Percentiles rank a stretch among this genome's conserved stretches.
These are phyloP conservation scores for Cladosporium sp. DNA, from an alignment of 2,329 filamentous ascomycete species.

Conservation along the genomic window DNA sequence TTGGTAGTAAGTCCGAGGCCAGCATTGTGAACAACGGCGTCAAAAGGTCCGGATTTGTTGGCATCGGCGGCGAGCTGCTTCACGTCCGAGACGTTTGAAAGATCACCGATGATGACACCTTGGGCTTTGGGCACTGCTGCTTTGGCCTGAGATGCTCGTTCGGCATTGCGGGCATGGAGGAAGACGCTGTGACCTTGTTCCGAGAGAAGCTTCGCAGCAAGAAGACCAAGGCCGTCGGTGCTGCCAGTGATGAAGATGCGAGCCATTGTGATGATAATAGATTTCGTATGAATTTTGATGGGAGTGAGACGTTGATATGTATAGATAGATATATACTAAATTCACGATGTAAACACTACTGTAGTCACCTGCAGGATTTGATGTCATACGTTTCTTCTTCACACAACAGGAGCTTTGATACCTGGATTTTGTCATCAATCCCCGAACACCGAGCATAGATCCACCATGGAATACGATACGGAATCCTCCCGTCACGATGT, in stretches of 20 bases:
- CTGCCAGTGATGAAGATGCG: conserved; percentile 55
- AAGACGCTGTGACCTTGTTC: conserved; percentile 52
- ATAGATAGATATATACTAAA: too few species aligned
- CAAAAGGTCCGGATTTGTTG: conserved; percentile 48
- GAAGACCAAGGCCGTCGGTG: conserved; percentile 53
- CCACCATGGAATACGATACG: too few species aligned
- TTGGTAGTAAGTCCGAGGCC: conserved; percentile 44
- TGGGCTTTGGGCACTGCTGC: conserved; percentile 48
- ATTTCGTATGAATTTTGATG: too few species aligned
- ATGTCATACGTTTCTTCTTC: too few species aligned
- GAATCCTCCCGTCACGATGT: too few species aligned
- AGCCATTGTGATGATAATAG: conserved; percentile 31
- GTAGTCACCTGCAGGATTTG: too few species aligned
- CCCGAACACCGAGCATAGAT: too few species aligned
- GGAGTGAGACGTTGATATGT: too few species aligned
- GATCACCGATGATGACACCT: conserved; percentile 50
- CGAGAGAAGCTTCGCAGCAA: conserved; percentile 48
- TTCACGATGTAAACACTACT: too few species aligned
- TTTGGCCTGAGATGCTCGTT: conserved; percentile 49
- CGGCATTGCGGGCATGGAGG: conserved; percentile 54
- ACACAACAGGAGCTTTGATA: too few species aligned
- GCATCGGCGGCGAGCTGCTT: conserved; percentile 50
- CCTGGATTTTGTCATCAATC: too few species aligned
- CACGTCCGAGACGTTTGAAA: conserved; percentile 48
- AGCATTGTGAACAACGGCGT: conserved; percentile 57